Base-by-base conservation (phyloP, 768 basidiomycete species). In the Melanogaster broomeanus region DNA sequence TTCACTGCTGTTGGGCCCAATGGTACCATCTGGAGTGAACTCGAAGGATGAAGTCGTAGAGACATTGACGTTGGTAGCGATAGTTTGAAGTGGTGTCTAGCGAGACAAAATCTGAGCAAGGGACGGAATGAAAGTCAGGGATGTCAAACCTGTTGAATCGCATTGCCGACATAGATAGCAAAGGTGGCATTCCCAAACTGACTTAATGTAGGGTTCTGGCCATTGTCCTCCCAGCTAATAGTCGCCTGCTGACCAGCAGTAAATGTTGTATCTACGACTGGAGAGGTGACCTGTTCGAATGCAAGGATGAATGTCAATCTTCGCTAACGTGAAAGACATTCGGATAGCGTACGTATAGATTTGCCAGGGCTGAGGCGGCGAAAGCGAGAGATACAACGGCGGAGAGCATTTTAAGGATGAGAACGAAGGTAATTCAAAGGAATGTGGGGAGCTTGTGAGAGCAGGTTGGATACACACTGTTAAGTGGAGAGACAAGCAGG, bases 91-190 rank as follows among this genome's bases (percentile, higher is more conserved):
- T 6, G 59, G 59, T 4, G 85, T 86, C 88, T 81, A 28, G 2
- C 22, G n/a, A 43, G 35, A 42, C 75, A 47, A 49, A 18, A 28
- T 18, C 42, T 41, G 27, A 51, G 25, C n/a, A n/a, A 30, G n/a
- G 49, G 3, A 13, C 21, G 18, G 9, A 9, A n/a, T 42, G 16
- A 7, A 10, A 19, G 12, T 12, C 46, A 15, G n/a, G 38, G 8
- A 18, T 1, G 33, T 54, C 69, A 16, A 40, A 87, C 88, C 80
- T 90, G 88, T 58, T 81, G 72, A 11, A 62, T 66, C 27, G 76
- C 69, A 62, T 80, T 88, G 38, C 89, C 89, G 46, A 69, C 77
- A 57, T 82, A 90, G 68, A 92, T 77, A 31, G 76, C 79, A 35
- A 89, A 70, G 39, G 65, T 72, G 10, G 77, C 67, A 27, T 61